Evolutionary conservation across 1,139 yeast species (phyloP).

Genomic region (Komagataea norvegica): DNA sequence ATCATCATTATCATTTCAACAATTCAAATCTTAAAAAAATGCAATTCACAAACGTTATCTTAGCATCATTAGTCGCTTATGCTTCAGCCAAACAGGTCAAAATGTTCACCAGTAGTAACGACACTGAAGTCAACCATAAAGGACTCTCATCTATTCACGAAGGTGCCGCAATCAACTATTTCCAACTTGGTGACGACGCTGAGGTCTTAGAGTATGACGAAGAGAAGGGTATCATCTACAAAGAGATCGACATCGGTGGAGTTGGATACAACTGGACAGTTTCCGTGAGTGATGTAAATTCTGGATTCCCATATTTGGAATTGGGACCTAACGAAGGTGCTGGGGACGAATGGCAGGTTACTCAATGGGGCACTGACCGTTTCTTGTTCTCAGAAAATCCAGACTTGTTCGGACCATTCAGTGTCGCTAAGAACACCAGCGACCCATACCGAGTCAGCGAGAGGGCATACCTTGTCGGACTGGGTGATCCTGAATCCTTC

Average conservation of each 20-base stretch:
- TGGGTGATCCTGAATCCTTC: constrained; percentile 1
- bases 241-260: not conserved
- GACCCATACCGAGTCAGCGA: constrained; percentile 16
- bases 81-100: not conserved
- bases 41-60: too few species aligned
- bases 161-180: constrained; percentile 53
- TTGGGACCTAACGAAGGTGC: constrained; percentile 6
- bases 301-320: constrained; percentile 14
- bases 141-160: constrained; percentile 36
- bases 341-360: constrained; percentile 8
- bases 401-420: constrained; percentile 7
- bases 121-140: not conserved
- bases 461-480: constrained; percentile 11
- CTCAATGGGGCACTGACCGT: not conserved
- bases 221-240: constrained; percentile 3
- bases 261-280: constrained; percentile 8
- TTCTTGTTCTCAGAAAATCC: not conserved
- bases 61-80: not conserved
- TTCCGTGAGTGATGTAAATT: not conserved
- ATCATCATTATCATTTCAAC: too few species aligned
- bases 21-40: too few species aligned
- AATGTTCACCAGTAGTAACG: not conserved
- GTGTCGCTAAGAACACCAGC: constrained; percentile 14
- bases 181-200: constrained; percentile 32
- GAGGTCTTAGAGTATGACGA: constrained; percentile 11